Base-by-base conservation (phyloP, 2,329 filamentous ascomycete species). In the Claviceps arundinis region DNA sequence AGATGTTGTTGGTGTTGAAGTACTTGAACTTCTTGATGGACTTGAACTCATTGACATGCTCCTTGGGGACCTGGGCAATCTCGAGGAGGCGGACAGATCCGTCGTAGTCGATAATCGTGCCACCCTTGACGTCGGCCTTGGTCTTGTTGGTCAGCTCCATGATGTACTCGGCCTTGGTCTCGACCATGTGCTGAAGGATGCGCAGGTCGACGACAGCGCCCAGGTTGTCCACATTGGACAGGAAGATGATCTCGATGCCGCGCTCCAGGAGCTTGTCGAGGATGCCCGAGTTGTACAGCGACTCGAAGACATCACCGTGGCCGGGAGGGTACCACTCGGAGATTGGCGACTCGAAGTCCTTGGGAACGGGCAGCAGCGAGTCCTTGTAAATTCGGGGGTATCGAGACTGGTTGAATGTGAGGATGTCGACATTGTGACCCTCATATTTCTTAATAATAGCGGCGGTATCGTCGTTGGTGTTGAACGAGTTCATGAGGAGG, bases 1-100 rank as follows among this genome's bases (percentile, higher is more conserved):
- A 98, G 74, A 98, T 96, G 82, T 98, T 98, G 87, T 98, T 98
- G 73, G 93, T 98, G 83, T 98, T 98, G 85, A 98, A 98, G 84
- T 98, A 98, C 81, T 95, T 96, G 86, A 98, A 98, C 81, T 98
- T 98, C 85, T 98, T 98, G 80, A 98, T 98, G 48, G 90, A 96
- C 84, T 98, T 98, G 88, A 98, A 98, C 77, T 98, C 93, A 75
- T 98, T 97, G 70, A 93, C 88, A 74, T 98, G 93, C 78, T 98
- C 89, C 83, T 97, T 98, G 73, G 93, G 93, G 38, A 98, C 93
- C 78, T 98, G 93, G 14, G 93, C 93, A 64, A 98, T 96, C 77
- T 98, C 93, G 50, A 98, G 86, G 60, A 98, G 85, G 67, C 93
- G 90, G 61, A 94, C 91, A 53, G 87, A 90, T 65, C 91, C 91